Evolutionary conservation across 306 rosid genomes (phyloP).

Genomic region (Rosa lucieae): DNA sequence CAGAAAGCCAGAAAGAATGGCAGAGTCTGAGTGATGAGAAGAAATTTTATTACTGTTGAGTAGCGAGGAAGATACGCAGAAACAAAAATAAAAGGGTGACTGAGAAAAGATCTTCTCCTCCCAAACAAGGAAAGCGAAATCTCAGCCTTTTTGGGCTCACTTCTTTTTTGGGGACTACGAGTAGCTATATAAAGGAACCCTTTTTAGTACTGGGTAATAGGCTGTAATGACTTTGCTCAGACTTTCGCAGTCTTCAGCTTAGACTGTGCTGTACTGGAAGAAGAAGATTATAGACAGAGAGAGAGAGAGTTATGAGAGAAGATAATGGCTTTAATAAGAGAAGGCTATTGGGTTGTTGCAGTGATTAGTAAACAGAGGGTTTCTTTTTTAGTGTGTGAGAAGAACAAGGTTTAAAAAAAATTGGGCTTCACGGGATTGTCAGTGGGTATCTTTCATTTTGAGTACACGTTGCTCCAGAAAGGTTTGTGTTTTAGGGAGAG

Average conservation of each 20-base stretch:
- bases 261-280: constrained; percentile 17
- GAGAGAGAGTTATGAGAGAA: constrained; percentile 27
- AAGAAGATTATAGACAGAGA: neutral
- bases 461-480: constrained; percentile 81
- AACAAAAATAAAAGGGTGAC: constrained; percentile 3
- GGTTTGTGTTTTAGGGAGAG: constrained; percentile 8
- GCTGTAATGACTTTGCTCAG: constrained; percentile 32
- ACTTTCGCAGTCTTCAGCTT: constrained; percentile 13
- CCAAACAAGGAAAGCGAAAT: constrained; percentile 37
- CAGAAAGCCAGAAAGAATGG: constrained; percentile 39
- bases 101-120: constrained; percentile 31
- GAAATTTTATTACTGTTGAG: constrained; percentile 18
- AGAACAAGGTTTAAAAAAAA: neutral
- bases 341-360: constrained; percentile 22
- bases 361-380: constrained; percentile 15
- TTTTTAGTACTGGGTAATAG: constrained; percentile 32
- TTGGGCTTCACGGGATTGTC: constrained; percentile 55
- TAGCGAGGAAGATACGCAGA: constrained; percentile 39
- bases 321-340: constrained; percentile 45
- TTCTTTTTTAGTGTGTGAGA: constrained; percentile 29
- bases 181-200: constrained; percentile 43
- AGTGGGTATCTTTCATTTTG: constrained; percentile 55
- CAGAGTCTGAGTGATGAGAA: constrained; percentile 15
- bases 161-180: constrained; percentile 48
- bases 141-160: constrained; percentile 35